These are phyloP conservation scores for Microdochium bolleyi DNA, from an alignment of 2,329 filamentous ascomycete genomes.

Conservation along the genomic window DNA sequence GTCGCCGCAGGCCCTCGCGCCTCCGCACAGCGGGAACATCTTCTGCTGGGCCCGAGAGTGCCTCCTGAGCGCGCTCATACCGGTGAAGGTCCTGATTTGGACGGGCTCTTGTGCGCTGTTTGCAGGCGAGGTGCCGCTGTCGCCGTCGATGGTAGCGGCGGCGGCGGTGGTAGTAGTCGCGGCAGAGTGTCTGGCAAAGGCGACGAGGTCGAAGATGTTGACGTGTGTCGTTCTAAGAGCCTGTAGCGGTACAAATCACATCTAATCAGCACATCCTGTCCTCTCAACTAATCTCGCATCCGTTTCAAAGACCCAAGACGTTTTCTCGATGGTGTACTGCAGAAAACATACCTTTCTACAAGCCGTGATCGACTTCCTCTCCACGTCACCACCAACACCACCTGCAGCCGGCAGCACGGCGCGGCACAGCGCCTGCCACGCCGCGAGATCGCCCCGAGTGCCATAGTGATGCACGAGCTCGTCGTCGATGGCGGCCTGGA, in stretches of 20 bases:
- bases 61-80: not conserved
- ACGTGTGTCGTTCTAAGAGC: not conserved
- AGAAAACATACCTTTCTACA: not conserved
- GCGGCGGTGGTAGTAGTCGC: too few relatives aligned
- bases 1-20: not conserved
- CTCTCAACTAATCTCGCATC: too few relatives aligned
- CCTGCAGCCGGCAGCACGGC: not conserved
- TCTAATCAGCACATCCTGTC: not conserved
- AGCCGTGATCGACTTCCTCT: not conserved
- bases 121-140: not conserved
- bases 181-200: not conserved
- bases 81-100: not conserved
- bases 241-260: too few relatives aligned
- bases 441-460: not conserved
- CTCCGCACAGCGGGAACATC: not conserved
- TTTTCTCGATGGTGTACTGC: too few relatives aligned
- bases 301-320: too few relatives aligned
- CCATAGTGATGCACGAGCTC: not conserved
- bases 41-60: not conserved
- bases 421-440: not conserved
- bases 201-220: not conserved
- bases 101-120: not conserved
- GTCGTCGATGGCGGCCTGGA: not conserved
- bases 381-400: too few relatives aligned
- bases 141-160: too few relatives aligned